Conservation (phyloP, 140 eudicot genomes). For the Oenanthe javanica region DNA sequence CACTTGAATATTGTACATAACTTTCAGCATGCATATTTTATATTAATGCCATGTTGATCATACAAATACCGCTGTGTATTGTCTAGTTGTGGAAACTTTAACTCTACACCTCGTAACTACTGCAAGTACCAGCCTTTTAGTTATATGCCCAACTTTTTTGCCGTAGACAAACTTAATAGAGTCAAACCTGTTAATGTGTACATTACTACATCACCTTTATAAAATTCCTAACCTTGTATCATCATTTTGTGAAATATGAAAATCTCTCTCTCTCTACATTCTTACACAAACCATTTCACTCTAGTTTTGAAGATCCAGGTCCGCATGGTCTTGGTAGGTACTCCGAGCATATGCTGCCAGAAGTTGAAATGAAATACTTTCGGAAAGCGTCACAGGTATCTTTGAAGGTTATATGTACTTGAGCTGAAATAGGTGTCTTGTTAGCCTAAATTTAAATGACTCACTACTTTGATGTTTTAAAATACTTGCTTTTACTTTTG, state of each 20-base stretch:
- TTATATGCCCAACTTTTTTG: neutral
- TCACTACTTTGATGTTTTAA: neutral
- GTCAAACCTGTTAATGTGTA: neutral
- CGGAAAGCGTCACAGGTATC: conserved; percentile 66
- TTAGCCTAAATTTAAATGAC: neutral
- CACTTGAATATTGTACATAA: neutral
- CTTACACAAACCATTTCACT: conserved; percentile 10
- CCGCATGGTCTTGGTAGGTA: conserved; percentile 64
- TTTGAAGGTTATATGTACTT: neutral
- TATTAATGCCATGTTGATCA: neutral
- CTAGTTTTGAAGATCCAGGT: conserved; percentile 58
- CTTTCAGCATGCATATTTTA: neutral
- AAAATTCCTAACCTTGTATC: neutral
- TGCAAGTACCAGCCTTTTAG: neutral
- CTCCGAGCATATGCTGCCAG: conserved; percentile 64
- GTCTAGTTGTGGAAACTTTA: neutral
- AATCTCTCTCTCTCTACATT: neutral
- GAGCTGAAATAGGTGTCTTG: neutral
- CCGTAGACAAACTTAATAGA: neutral
- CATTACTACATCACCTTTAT: neutral
- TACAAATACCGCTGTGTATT: neutral
- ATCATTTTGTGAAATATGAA: neutral
- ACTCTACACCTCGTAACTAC: neutral
- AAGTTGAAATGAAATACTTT: conserved; percentile 42
- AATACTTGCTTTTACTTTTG: neutral